These are phyloP conservation scores for Phalaenopsis equestris DNA, from an alignment of 106 monocot genomes.

Conservation along the genomic window DNA sequence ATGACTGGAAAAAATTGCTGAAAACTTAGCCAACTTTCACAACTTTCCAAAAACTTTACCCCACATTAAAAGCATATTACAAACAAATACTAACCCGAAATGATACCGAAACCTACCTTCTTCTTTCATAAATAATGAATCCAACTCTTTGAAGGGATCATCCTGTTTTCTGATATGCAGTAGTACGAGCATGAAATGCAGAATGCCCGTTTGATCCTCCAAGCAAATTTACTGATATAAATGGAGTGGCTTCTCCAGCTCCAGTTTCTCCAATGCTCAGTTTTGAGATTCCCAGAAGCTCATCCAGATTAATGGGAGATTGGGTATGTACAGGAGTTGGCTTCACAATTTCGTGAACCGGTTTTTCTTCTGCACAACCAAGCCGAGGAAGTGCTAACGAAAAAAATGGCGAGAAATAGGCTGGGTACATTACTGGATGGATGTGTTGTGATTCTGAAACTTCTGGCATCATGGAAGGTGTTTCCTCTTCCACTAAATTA, in stretches of 20 bases:
- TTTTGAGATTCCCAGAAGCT: conserved; percentile 46
- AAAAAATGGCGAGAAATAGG: conserved; percentile 38
- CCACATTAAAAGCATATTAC: background rate
- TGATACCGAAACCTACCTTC: background rate
- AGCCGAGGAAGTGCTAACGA: conserved; percentile 22
- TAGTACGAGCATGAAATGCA: conserved; percentile 36
- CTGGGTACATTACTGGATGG: conserved; percentile 29
- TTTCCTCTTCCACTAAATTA: conserved; percentile 20
- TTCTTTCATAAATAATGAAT: background rate
- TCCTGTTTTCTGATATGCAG: conserved; percentile 5
- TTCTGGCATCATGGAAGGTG: conserved; percentile 16
- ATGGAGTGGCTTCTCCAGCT: background rate
- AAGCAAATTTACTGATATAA: conserved; percentile 16
- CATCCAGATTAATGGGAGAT: conserved; percentile 36
- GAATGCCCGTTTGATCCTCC: conserved; percentile 32
- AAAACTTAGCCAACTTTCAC: background rate
- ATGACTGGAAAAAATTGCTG: background rate
- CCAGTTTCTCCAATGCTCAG: conserved; percentile 33
- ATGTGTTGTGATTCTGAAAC: conserved; percentile 7
- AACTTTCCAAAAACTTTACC: background rate
- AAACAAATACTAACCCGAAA: background rate
- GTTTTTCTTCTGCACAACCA: background rate
- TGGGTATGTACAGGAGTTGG: conserved; percentile 41
- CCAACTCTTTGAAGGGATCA: background rate
- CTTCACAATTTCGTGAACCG: conserved; percentile 32